phyloP scores from a whole-genome alignment of 2,329 filamentous ascomycete species.

The Apiospora pterosperma region DNA sequence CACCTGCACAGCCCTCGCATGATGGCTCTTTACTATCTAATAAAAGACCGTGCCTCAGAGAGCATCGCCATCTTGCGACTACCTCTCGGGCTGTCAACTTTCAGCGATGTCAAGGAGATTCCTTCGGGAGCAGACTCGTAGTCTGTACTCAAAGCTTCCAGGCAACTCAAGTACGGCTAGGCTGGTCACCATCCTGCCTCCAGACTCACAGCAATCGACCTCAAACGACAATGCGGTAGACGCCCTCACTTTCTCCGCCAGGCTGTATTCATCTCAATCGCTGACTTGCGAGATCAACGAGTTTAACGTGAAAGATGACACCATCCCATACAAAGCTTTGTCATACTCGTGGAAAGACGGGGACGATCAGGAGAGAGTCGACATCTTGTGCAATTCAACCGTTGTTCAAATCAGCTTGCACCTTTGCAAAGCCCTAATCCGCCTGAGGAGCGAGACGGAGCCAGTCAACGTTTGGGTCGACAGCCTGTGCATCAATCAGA shows the following conservation, averaged over 20 bases:
- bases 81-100: no score
- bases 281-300: conserved; percentile 11
- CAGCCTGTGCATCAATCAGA: conserved; percentile 19
- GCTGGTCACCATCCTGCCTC: conserved; percentile 11
- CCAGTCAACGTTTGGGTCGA: conserved; percentile 16
- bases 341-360: conserved; percentile 16
- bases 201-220: neutral
- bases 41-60: neutral
- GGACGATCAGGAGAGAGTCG: conserved; percentile 2
- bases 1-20: neutral
- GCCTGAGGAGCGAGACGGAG: conserved; percentile 7
- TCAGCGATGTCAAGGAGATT: neutral
- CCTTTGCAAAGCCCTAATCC: conserved; percentile 12
- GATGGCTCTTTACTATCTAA: neutral
- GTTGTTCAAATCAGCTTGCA: conserved; percentile 12
- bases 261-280: neutral
- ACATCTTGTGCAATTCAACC: conserved; percentile 13
- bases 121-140: neutral
- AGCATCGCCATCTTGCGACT: neutral
- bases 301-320: conserved; percentile 7
- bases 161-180: neutral
- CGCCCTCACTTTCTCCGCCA: neutral
- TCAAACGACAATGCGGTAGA: neutral
- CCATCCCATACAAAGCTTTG: conserved; percentile 13
- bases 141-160: conserved; percentile 1